A percentile compares a stretch with the other conserved stretches of the same genome.
phyloP scores from a whole-genome alignment of 164 flowering plant species.

The Protea cynaroides region DNA sequence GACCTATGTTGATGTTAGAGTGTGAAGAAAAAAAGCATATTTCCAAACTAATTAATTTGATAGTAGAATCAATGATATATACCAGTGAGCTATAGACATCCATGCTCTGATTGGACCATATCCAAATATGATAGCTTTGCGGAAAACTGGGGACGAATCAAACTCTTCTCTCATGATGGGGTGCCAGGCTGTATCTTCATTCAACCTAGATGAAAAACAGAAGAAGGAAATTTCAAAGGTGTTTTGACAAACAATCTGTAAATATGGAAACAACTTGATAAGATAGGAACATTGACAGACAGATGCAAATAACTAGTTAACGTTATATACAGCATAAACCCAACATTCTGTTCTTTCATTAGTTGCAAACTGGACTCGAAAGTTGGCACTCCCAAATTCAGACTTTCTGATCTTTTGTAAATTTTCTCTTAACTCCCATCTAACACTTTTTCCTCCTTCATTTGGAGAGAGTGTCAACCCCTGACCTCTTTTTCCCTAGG shows the following conservation, averaged over 20 bases:
- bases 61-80: constrained; percentile 1
- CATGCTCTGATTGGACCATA: constrained; percentile 83
- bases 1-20: no score
- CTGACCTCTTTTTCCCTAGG: no score
- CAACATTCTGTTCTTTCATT: neutral
- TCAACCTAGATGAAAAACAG: constrained; percentile 40
- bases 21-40: no score
- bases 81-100: constrained; percentile 99
- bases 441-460: no score
- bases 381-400: no score
- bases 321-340: neutral
- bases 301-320: neutral
- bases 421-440: no score
- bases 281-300: neutral
- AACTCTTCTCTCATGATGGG: constrained; percentile 63
- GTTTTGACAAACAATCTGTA: constrained; percentile 1
- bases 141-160: constrained; percentile 46
- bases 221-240: neutral
- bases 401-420: no score
- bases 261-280: neutral
- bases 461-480: no score
- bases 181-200: constrained; percentile 91
- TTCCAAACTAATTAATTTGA: no score
- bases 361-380: no score
- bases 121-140: constrained; percentile 68